Evolutionary conservation across 176 grass and related monocot species (phyloP).

Genomic region (Juncus effusus): DNA sequence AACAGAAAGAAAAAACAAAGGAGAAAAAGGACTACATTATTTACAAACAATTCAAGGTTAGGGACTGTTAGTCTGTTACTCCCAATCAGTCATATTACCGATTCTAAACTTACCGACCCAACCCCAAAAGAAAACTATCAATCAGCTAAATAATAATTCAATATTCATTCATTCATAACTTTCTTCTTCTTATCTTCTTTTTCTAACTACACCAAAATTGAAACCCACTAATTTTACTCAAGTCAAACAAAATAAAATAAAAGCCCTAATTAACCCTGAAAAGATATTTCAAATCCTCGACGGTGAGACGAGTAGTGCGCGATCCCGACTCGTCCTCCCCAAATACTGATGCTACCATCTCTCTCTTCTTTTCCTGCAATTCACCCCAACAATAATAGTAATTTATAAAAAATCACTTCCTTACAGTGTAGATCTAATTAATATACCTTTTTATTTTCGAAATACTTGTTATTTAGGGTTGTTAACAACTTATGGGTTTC

Average conservation of each 20-base stretch:
- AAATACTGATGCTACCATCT: constrained; percentile 89
- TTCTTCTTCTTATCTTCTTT: background rate
- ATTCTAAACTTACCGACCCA: too few relatives aligned
- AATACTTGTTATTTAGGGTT: too few relatives aligned
- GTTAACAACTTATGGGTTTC: too few relatives aligned
- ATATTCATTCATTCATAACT: constrained; percentile 10
- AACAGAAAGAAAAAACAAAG: background rate
- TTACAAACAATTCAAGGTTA: too few relatives aligned
- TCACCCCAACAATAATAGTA: background rate
- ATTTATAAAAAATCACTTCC: background rate
- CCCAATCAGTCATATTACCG: too few relatives aligned
- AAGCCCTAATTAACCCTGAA: constrained; percentile 58
- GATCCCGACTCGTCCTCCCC: constrained; percentile 67
- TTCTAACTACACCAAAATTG: constrained; percentile 24
- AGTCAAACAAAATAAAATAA: constrained; percentile 21
- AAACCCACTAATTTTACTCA: background rate
- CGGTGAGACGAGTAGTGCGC: constrained; percentile 57
- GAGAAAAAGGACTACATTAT: too few relatives aligned
- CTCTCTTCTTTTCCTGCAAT: constrained; percentile 71
- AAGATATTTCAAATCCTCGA: constrained; percentile 79
- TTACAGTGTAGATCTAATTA: too few relatives aligned
- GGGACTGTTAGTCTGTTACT: too few relatives aligned
- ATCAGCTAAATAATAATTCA: too few relatives aligned
- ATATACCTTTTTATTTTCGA: too few relatives aligned
- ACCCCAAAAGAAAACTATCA: too few relatives aligned